These are phyloP conservation scores for Graphilbum ipis-grandicollis DNA, from an alignment of 2,329 filamentous ascomycete species.

Conservation along the genomic window DNA sequence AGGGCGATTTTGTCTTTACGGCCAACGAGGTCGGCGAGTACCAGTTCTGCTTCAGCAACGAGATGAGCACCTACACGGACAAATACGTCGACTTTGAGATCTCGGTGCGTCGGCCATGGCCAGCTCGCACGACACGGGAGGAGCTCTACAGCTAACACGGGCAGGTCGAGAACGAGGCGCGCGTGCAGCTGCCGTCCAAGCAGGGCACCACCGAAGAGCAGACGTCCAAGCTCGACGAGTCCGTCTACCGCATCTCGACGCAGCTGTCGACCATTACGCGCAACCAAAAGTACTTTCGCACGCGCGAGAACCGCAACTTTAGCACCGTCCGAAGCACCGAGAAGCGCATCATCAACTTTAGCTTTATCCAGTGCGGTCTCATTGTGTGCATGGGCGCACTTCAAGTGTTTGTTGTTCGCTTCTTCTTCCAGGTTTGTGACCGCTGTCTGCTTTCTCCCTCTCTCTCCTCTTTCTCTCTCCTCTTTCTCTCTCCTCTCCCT, in stretches of 20 bases:
- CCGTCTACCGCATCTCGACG: slow-evolving; percentile 83
- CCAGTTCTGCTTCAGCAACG: slow-evolving; percentile 95
- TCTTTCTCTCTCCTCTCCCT: no score
- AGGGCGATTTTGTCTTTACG: slow-evolving; percentile 96
- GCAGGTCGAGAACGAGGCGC: slow-evolving; percentile 80
- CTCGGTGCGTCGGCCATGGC: slow-evolving; percentile 61
- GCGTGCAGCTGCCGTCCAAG: slow-evolving; percentile 69
- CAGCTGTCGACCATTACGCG: slow-evolving; percentile 86
- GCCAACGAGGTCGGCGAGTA: slow-evolving; percentile 80
- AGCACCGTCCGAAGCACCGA: slow-evolving; percentile 95
- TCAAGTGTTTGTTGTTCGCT: slow-evolving; percentile 92
- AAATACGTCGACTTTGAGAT: slow-evolving; percentile 98
- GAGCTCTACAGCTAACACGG: slow-evolving; percentile 4
- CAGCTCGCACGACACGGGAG: no score
- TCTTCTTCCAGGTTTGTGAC: slow-evolving; percentile 90
- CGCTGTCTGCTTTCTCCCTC: no score
- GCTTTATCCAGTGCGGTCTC: slow-evolving; percentile 76
- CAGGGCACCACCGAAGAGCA: slow-evolving; percentile 81
- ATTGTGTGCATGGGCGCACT: slow-evolving; percentile 90
- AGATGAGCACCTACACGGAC: slow-evolving; percentile 95
- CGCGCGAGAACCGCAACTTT: slow-evolving; percentile 96
- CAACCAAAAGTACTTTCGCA: slow-evolving; percentile 99
- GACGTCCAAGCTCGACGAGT: slow-evolving; percentile 76
- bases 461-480: background rate
- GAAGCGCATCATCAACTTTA: slow-evolving; percentile 92